Conservation (phyloP, 805 yeast species). For the Tetrapisispora arboricola region DNA sequence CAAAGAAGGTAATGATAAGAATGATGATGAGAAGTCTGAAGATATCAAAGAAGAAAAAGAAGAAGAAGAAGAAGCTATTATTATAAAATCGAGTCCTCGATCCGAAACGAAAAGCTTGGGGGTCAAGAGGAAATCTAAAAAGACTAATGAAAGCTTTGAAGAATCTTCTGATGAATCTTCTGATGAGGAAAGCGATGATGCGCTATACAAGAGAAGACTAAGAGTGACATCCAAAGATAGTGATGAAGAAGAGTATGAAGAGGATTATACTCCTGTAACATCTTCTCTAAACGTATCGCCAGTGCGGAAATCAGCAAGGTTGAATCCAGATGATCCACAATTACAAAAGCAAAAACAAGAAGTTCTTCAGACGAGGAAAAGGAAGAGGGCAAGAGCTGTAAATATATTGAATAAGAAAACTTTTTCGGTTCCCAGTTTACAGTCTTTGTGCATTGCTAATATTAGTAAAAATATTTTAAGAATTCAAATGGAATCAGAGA, state of each 20-base stretch:
- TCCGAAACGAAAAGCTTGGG: neutral
- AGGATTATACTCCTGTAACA: neutral
- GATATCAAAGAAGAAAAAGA: neutral
- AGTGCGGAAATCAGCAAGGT: slow-evolving; percentile 3
- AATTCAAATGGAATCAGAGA: slow-evolving; percentile 14
- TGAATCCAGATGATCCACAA: slow-evolving; percentile 3
- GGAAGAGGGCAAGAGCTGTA: slow-evolving; percentile 70
- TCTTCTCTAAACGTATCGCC: neutral
- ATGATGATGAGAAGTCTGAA: slow-evolving; percentile 1
- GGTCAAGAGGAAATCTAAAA: neutral
- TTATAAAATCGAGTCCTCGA: neutral
- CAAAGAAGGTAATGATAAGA: slow-evolving; percentile 2
- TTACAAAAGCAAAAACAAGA: slow-evolving; percentile 29
- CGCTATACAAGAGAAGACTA: slow-evolving; percentile 6
- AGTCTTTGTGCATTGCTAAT: slow-evolving; percentile 68
- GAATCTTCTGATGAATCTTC: neutral
- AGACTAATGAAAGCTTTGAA: neutral
- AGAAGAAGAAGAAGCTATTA: neutral
- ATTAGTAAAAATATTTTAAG: slow-evolving; percentile 37
- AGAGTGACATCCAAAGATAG: slow-evolving; percentile 29
- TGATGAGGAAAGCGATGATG: slow-evolving; percentile 4
- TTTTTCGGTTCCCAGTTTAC: slow-evolving; percentile 57
- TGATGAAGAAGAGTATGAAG: slow-evolving; percentile 25
- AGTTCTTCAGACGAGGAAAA: slow-evolving; percentile 51
- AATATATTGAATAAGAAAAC: slow-evolving; percentile 69